Evolutionary conservation across 2,329 filamentous ascomycete genomes (phyloP), one percentile per base, ranked within the genome.

Genomic region (Aspergillus luchuensis): DNA sequence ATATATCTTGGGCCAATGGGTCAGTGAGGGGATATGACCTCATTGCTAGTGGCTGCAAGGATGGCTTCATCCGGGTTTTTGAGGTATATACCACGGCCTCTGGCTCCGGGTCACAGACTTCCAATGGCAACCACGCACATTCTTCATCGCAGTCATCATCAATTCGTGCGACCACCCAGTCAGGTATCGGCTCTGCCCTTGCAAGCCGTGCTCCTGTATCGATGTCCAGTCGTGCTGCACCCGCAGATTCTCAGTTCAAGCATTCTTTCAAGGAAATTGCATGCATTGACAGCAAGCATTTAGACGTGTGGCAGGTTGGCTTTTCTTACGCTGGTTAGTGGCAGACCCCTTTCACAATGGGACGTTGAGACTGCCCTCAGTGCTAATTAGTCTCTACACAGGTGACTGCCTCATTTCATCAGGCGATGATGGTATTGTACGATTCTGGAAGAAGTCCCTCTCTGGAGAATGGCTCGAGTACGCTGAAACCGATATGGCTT

Each of bases 1-100:
- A 97, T 73, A 86, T 97, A 1, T 89, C 91, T 2, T 99, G 95
- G 95, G 92, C 94, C 1, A 90, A 92, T 51, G 94, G 92, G 11
- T 96, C 92, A 66, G 92, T 96, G 69, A 83, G 93, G 41, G 94
- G 94, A 1, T 94, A 91, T 74, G 95, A 99, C 74, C 85, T 94
- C 59, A 85, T 98, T 68, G 95, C 94, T 3, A 96, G 93, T 5
- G 94, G 92, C 2, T 95, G 91, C 73, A 96, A 96, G 75, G 95
- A 99, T 73, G 94, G 95, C 3, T 89, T 87, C 68, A 87, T 97
- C 43, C 85, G 94, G 43, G 89, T 99, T n/a, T 97, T 96, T 71
- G 88, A 94, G 68, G 72, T 79, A 4, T 77, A 78, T 61, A 79
- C 77, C n/a, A 69, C 67, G 1, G 57, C 73, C 2, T 66, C 68